phyloP scores from a whole-genome alignment of 768 basidiomycete genomes.

The Hemileccinum impolitum region DNA sequence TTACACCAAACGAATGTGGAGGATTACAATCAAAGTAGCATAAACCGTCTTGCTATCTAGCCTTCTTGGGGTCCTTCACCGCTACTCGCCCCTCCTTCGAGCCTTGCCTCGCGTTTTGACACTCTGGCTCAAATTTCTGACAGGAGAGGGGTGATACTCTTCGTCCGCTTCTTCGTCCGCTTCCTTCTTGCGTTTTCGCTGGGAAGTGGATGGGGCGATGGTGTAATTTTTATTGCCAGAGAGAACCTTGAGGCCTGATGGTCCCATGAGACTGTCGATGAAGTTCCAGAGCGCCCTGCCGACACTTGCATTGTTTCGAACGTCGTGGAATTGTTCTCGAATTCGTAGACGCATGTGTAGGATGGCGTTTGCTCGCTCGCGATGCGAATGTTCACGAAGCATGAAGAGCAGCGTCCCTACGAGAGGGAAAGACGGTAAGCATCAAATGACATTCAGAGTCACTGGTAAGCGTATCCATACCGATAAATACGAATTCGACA shows the following conservation, averaged over 20 bases:
- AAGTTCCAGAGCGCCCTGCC: conserved; percentile 57
- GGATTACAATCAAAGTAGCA: not conserved
- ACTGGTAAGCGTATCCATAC: conserved; percentile 35
- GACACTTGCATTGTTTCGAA: conserved; percentile 59
- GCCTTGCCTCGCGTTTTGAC: conserved; percentile 40
- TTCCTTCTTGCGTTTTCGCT: conserved; percentile 30
- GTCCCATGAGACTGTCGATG: conserved; percentile 41
- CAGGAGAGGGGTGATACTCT: conserved; percentile 43
- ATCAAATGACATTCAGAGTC: not conserved
- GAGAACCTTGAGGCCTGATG: conserved; percentile 30
- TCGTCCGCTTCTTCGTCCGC: conserved; percentile 43
- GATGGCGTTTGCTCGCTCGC: conserved; percentile 54
- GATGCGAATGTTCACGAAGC: conserved; percentile 39
- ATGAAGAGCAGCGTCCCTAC: conserved; percentile 68
- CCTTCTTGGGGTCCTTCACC: no score
- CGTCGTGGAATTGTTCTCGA: conserved; percentile 55
- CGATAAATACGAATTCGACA: conserved; percentile 78
- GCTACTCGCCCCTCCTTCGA: conserved; percentile 20
- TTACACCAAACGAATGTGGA: not conserved
- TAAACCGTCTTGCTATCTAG: not conserved
- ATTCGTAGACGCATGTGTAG: conserved; percentile 54
- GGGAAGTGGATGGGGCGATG: conserved; percentile 8
- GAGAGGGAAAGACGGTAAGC: no score
- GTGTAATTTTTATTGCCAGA: conserved; percentile 19
- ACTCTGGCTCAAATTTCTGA: conserved; percentile 37